phyloP scores from a whole-genome alignment of 441 rosid genomes.

The Jatropha multifida region DNA sequence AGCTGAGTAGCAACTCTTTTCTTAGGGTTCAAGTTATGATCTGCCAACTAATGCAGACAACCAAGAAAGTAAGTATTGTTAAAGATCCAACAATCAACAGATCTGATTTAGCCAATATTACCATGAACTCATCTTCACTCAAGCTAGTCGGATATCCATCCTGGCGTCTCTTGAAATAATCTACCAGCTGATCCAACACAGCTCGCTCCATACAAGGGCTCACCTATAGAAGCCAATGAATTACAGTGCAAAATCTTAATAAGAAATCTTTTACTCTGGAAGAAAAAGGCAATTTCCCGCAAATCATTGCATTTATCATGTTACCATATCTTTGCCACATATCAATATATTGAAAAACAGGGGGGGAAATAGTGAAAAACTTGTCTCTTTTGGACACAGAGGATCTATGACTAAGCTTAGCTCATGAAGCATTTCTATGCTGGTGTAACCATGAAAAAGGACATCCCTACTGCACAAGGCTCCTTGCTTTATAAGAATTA shows the following conservation, averaged over 20 bases:
- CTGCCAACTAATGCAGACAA: slow-evolving; percentile 57
- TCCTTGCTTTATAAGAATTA: background rate
- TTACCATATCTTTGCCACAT: slow-evolving; percentile 2
- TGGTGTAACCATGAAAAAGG: background rate
- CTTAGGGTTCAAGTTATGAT: slow-evolving; percentile 65
- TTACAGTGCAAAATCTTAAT: background rate
- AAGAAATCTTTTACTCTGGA: background rate
- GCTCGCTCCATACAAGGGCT: slow-evolving; percentile 96
- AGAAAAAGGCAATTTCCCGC: background rate
- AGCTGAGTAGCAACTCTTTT: slow-evolving; percentile 91
- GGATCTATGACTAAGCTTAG: background rate
- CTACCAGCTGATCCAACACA: slow-evolving; percentile 80
- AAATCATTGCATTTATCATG: background rate
- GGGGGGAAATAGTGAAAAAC: slow-evolving; percentile 1
- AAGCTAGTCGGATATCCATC: slow-evolving; percentile 78
- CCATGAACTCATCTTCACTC: slow-evolving; percentile 78
- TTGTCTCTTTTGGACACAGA: slow-evolving; percentile 4
- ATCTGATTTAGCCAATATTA: slow-evolving; percentile 27
- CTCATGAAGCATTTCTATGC: slow-evolving; percentile 1
- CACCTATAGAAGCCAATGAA: slow-evolving; percentile 44
- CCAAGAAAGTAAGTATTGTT: slow-evolving; percentile 6
- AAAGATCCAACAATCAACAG: slow-evolving; percentile 16
- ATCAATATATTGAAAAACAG: slow-evolving; percentile 4
- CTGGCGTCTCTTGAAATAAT: slow-evolving; percentile 68
- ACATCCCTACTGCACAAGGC: background rate